Base-by-base conservation (phyloP, 176 grass and related monocot species). In the Cenchrus americanus region DNA sequence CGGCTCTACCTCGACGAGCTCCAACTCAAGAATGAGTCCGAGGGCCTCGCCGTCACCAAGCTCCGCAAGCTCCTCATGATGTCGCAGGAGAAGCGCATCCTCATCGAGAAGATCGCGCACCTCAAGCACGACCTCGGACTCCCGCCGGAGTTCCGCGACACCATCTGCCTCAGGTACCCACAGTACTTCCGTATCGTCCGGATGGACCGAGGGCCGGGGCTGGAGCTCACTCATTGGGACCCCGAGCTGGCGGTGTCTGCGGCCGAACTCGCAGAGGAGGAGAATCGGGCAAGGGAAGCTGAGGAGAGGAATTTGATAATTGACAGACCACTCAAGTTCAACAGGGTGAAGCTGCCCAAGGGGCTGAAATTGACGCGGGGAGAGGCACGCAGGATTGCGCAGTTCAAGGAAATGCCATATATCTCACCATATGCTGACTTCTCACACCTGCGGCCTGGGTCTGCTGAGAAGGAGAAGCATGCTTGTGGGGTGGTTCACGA, bases 31-130 rank as follows among this genome's bases (percentile, higher is more conserved):
- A 93, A 99, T 69, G 80, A 99, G 84, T 93, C 94, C 85, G 93
- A 99, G 86, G 86, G 85, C 55, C 76, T 87, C 34, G 90, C 83
- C 57, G 75, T 96, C 54, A 46, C 87, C 64, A 99, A 99, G 89
- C 87, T 99, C 40, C 71, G 93, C 75, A 99, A 99, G 81, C 84
- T 98, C 12, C 91, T 99, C 71, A 98, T 98, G 96, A 96, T 98
- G 93, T 90, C 93, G 14, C 85, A 83, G 51, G 76, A 96, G 40
- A 80, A 50, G 52, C 85, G 93, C 68, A 90, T 98, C 44, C 89
- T 94, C 55, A 86, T 98, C 24, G 93, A 92, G 85, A 90, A 93
- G 88, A 90, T 98, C 62, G 89, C 96, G 7, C 96, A 98, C 84
- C 87, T 98, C 75, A 95, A 92, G 71, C 43, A 76, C 53, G 96